Evolutionary conservation across 1,284 basidiomycete species (phyloP), one percentile per base, ranked within the genome.

Genomic region (Cystobasidium pallidum): DNA sequence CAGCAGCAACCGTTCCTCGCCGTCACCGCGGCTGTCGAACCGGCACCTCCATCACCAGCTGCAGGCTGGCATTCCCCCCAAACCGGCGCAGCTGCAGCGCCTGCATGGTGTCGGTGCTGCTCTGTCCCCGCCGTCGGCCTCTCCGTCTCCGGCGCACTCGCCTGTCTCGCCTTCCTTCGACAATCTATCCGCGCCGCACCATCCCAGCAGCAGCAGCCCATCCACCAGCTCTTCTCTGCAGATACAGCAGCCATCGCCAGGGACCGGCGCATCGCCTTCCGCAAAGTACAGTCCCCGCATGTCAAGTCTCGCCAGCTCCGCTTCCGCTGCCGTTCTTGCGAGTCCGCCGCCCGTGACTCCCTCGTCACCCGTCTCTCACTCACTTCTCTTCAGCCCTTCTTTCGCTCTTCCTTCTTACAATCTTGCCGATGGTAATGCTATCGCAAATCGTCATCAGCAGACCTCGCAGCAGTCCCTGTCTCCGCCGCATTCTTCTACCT

Each of bases 341-440:
- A n/a, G 21, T 21, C 62, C 62, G 15, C 45, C 62, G 43, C 43
- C 28, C 7, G 28, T 52, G 26, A 30, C 26, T 4, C 43, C 62
- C 15, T 41, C 62, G 19, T 52, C 62, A 24, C 62, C 47, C 28
- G 43, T 52, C 11, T 47, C 62, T 11, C 21, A 24, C 11, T 64
- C 62, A 21, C 62, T 64, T 13, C 62, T 64, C 47, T 64, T 64
- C 47, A 64, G 45, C 32, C 47, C 43, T 2, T 36, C 62, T 49
- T 51, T 24, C 32, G 19, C 30, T 4, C 36, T 21, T 21, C 15
- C 54, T 11, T 36, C 55, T n/a, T 41, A 58, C 55, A 34, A 8
- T 19, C 34, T 15, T 61, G 19, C n/a, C 17, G 47, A 64, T 30
- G 26, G 26, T 17, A 43, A 10, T 8, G 2, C 10, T 19, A 19